Evolutionary conservation across 345 rosid genomes (phyloP), one percentile per base, ranked within the genome.

Genomic region (Citrus trifoliata): DNA sequence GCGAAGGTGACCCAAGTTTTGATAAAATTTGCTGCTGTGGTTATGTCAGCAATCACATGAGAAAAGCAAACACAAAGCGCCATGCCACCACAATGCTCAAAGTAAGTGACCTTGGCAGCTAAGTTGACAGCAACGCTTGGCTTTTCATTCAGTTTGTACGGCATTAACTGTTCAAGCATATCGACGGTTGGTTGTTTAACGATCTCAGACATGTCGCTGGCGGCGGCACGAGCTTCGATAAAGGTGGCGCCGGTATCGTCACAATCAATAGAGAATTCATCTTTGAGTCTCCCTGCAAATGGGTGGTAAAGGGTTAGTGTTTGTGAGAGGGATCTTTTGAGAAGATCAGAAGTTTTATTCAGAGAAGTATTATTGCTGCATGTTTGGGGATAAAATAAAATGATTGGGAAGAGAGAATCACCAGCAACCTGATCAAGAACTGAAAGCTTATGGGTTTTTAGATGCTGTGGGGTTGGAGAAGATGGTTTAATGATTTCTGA

Each of bases 401-500:
- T 32, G 64, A 84, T 28, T 1, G 85, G 86, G 35, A 81, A 82
- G 40, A 80, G 71, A 4, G 72, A 59, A 10, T 42, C 67, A 21
- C 78, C 77, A 21, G 76, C 27, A 4, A 82, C 48, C 70, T 82
- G 85, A 77, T 87, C 82, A 0, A 87, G 75, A 27, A 79, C 72
- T 25, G 85, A 85, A 56, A 87, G 86, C 5, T 72, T 81, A 73
- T 79, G 72, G 55, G 5, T 68, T 70, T 75, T 64, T 3, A 74
- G 85, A 60, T 74, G 70, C 5, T 24, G 18, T 35, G 88, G 86
- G 14, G 85, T 81, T 72, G 86, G 80, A 51, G 84, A 76, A 19
- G 78, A 79, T 61, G 88, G 88, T 67, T 76, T 83, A 61, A 83
- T 83, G 65, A 59, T 48, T 53, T 83, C 81, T 71, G 42, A 74